phyloP scores from a whole-genome alignment of 163 green algal species.

The Prototheca wickerhamii region DNA sequence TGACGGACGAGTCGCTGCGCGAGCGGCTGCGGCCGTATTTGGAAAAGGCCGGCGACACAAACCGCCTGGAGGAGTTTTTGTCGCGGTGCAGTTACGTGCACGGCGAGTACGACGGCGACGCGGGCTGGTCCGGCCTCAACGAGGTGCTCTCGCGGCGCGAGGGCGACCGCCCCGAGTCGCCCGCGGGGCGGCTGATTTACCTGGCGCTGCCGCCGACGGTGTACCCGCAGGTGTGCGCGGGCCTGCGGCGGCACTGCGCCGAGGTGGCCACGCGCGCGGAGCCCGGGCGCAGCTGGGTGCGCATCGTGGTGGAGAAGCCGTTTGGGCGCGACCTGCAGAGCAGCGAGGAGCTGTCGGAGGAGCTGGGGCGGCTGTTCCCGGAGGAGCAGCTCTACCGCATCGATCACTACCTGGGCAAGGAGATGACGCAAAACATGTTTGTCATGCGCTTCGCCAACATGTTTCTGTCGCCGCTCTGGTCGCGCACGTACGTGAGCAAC shows the following conservation, averaged over 20 bases:
- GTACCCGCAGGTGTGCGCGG: constrained; percentile 70
- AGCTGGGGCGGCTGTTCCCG: constrained; percentile 68
- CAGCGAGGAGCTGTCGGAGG: constrained; percentile 66
- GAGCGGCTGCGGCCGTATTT: constrained; percentile 51
- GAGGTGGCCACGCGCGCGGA: neutral
- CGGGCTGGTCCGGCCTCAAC: constrained; percentile 44
- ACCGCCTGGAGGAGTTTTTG: constrained; percentile 14
- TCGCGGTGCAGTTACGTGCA: constrained; percentile 21
- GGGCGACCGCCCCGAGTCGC: constrained; percentile 6
- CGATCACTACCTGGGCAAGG: constrained; percentile 96
- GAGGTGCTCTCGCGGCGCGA: constrained; percentile 27
- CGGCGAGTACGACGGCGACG: constrained; percentile 40
- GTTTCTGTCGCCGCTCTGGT: constrained; percentile 83
- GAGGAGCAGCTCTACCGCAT: constrained; percentile 95
- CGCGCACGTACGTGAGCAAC: constrained; percentile 78
- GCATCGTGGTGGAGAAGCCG: constrained; percentile 89
- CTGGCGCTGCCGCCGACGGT: constrained; percentile 87
- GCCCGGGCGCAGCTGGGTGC: constrained; percentile 44
- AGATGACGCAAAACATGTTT: constrained; percentile 76
- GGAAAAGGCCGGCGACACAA: constrained; percentile 21
- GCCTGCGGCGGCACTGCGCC: constrained; percentile 24
- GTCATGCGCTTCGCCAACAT: constrained; percentile 92
- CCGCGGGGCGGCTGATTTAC: constrained; percentile 85
- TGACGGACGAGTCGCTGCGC: constrained; percentile 56
- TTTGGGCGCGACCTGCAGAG: constrained; percentile 85